phyloP scores from a whole-genome alignment of 2,329 filamentous ascomycete species.

The Alternaria ventricosa region DNA sequence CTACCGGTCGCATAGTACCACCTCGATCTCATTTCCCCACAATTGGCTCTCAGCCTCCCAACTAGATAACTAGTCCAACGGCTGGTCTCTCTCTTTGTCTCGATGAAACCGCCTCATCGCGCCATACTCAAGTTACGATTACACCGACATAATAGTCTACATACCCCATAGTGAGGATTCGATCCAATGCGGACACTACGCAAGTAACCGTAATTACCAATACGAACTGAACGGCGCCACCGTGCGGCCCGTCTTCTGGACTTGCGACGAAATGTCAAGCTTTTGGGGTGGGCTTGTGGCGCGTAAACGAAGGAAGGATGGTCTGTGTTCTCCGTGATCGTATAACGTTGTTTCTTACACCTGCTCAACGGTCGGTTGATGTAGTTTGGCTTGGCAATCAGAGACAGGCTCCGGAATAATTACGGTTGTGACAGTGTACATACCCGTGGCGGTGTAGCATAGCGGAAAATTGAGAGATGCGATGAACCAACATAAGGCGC shows the following conservation, averaged over 20 bases:
- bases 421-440: neutral
- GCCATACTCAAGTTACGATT: constrained; percentile 8
- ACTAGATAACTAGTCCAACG: neutral
- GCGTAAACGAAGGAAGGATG: neutral
- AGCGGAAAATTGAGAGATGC: neutral
- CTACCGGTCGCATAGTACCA: constrained; percentile 22
- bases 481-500: neutral
- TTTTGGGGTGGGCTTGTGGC: constrained; percentile 6
- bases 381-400: neutral
- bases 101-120: constrained; percentile 13
- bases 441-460: neutral
- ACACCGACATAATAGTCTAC: neutral
- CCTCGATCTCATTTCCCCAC: constrained; percentile 9
- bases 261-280: constrained; percentile 7
- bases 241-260: constrained; percentile 11
- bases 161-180: neutral
- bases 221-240: constrained; percentile 8
- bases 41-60: constrained; percentile 8
- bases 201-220: constrained; percentile 14
- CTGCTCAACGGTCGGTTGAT: neutral
- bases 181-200: neutral
- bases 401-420: neutral
- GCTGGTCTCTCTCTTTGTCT: neutral
- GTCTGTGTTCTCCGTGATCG: neutral
- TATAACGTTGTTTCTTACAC: neutral